phyloP scores from a whole-genome alignment of 2,329 filamentous ascomycete genomes.

The Sarocladiaceae sp. region DNA sequence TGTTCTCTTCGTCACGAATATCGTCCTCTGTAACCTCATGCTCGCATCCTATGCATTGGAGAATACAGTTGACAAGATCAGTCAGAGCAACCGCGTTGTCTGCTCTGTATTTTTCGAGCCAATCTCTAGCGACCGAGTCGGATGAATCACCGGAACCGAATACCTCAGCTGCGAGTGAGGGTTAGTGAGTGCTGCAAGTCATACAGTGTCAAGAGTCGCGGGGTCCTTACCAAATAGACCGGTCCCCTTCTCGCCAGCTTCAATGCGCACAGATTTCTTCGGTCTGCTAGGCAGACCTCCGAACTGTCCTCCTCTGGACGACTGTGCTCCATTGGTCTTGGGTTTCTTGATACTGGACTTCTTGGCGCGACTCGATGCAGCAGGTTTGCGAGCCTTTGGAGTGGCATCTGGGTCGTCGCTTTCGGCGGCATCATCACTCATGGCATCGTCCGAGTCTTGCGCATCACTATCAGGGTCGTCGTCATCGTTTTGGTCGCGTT shows the following conservation, averaged over 20 bases:
- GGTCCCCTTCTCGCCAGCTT: slow-evolving; percentile 46
- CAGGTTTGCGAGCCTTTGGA: slow-evolving; percentile 24
- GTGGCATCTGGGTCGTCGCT: slow-evolving; percentile 22
- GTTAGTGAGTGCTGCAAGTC: slow-evolving; percentile 15
- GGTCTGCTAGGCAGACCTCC: slow-evolving; percentile 47
- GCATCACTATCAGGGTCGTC: slow-evolving; percentile 41
- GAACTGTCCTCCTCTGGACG: slow-evolving; percentile 29
- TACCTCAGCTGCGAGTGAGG: slow-evolving; percentile 48
- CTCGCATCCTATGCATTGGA: slow-evolving; percentile 74
- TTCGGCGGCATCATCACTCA: slow-evolving; percentile 35
- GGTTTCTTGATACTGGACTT: slow-evolving; percentile 61
- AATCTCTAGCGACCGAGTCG: slow-evolving; percentile 55
- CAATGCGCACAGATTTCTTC: slow-evolving; percentile 52
- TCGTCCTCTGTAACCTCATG: slow-evolving; percentile 76
- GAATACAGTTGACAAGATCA: slow-evolving; percentile 63
- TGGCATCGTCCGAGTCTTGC: slow-evolving; percentile 45
- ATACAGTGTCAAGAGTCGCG: background rate
- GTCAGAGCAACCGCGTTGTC: slow-evolving; percentile 52
- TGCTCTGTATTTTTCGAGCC: slow-evolving; percentile 53
- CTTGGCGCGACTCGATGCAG: slow-evolving; percentile 34
- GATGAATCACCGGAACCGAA: slow-evolving; percentile 55
- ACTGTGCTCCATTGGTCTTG: slow-evolving; percentile 54
- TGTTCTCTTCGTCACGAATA: slow-evolving; percentile 85
- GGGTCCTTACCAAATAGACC: slow-evolving; percentile 48
- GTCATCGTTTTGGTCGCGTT: slow-evolving; percentile 46